Evolutionary conservation across 2,329 filamentous ascomycete species (phyloP).

Genomic region (Aureobasidium melanogenum): DNA sequence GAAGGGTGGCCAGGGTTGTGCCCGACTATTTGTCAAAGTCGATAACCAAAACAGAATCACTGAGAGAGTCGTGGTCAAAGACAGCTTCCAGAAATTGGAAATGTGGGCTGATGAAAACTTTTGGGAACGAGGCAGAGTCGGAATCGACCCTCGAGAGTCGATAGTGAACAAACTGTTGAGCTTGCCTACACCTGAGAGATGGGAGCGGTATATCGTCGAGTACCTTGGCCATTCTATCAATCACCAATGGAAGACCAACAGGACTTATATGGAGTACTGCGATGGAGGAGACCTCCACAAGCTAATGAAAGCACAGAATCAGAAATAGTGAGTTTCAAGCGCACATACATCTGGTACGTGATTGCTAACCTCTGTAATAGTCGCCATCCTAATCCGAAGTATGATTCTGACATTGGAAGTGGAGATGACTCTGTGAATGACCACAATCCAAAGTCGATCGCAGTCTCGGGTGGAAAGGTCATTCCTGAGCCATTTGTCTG

Average conservation of each 20-base stretch:
- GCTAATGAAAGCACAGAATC: not conserved
- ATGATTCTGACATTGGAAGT: not conserved
- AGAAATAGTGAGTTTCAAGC: not conserved
- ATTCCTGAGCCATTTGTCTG: not conserved
- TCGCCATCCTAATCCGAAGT: not conserved
- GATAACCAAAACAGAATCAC: not conserved
- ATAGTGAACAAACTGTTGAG: not conserved
- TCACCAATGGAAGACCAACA: not conserved
- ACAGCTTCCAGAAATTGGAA: not conserved
- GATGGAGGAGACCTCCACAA: not conserved
- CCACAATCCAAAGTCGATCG: not conserved
- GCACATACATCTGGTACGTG: not conserved
- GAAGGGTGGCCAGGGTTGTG: not conserved
- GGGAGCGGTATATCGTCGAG: not conserved
- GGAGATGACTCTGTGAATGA: not conserved
- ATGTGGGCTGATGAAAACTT: not conserved
- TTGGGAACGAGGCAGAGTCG: not conserved
- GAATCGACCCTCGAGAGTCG: not conserved
- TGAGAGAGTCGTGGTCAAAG: not conserved
- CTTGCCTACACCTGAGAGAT: not conserved
- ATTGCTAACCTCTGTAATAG: not conserved
- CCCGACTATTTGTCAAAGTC: not conserved
- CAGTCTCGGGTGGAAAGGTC: not conserved
- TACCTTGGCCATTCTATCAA: not conserved
- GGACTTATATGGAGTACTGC: constrained; percentile 4